Percentiles rank a stretch among this genome's conserved stretches.
Evolutionary conservation across 768 basidiomycete species (phyloP).

Genomic region (Phylloporus sp.): DNA sequence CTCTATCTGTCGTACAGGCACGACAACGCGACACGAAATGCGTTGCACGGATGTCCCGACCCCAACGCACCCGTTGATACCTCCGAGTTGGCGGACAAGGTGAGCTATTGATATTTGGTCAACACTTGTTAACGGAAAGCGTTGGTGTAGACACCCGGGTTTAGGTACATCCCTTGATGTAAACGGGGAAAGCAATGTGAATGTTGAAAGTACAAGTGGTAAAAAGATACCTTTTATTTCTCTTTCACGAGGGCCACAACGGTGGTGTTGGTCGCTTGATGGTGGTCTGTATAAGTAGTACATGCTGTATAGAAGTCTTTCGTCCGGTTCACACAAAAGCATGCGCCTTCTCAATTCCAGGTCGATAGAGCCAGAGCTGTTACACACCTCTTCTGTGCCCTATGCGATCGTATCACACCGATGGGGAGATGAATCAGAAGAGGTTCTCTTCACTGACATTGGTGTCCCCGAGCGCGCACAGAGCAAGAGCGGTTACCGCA

Average conservation of each 20-base stretch:
- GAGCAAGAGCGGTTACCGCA: conserved; percentile 18
- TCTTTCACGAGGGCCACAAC: neutral
- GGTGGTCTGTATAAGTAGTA: neutral
- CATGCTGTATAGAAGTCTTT: no score
- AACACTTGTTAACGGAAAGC: neutral
- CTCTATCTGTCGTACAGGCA: conserved; percentile 58
- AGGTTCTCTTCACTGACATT: conserved; percentile 25
- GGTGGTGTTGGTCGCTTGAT: neutral
- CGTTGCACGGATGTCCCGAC: conserved; percentile 46
- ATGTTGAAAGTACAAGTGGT: neutral
- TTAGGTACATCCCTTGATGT: conserved; percentile 20
- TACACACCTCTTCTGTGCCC: neutral
- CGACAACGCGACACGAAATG: conserved; percentile 57
- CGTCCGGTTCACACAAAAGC: neutral
- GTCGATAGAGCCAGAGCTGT: conserved; percentile 15
- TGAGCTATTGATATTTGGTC: conserved; percentile 18
- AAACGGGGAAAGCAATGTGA: neutral
- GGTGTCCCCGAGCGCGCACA: conserved; percentile 4
- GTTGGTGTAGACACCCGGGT: conserved; percentile 12
- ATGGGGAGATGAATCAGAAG: conserved; percentile 21
- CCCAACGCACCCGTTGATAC: conserved; percentile 54
- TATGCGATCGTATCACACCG: conserved; percentile 30
- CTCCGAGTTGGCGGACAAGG: conserved; percentile 63
- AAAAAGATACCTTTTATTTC: neutral
- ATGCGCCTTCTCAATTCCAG: conserved; percentile 24